phyloP scores from a whole-genome alignment of 441 rosid genomes.

The Gossypium gossypioides region DNA sequence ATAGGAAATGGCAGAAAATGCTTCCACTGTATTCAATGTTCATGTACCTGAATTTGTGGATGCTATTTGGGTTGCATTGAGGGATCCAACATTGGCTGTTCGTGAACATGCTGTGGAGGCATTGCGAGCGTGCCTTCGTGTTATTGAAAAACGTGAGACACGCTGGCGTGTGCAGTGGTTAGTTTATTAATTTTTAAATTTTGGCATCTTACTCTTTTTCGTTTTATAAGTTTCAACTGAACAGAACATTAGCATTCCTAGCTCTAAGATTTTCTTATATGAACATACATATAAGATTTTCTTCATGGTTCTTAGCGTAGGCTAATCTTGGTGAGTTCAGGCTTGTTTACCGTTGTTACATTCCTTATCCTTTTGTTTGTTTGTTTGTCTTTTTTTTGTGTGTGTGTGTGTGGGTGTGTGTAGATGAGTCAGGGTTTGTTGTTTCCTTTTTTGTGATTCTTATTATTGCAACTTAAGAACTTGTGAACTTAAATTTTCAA shows the following conservation, averaged over 20 bases:
- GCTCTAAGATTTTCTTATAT: background rate
- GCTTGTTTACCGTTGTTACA: background rate
- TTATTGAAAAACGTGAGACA: slow-evolving; percentile 97
- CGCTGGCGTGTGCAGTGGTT: slow-evolving; percentile 99
- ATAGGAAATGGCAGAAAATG: slow-evolving; percentile 99
- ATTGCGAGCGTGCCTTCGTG: slow-evolving; percentile 97
- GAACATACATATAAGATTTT: background rate
- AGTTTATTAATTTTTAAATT: slow-evolving; percentile 30
- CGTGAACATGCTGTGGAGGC: slow-evolving; percentile 97
- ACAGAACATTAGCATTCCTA: background rate
- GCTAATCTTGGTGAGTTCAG: background rate
- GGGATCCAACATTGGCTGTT: slow-evolving; percentile 83
- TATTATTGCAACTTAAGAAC: background rate
- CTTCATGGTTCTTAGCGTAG: slow-evolving; percentile 2
- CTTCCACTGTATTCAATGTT: slow-evolving; percentile 97
- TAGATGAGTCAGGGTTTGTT: background rate
- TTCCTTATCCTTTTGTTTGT: background rate
- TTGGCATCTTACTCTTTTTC: slow-evolving; percentile 1
- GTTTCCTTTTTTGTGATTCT: background rate
- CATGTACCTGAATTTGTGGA: slow-evolving; percentile 96
- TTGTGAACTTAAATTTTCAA: background rate
- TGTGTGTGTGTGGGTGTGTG: background rate
- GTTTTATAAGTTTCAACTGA: background rate
- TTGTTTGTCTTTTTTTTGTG: background rate
- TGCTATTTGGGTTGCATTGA: slow-evolving; percentile 96